Evolutionary conservation across 2,329 filamentous ascomycete species (phyloP).

Genomic region (Pseudodiploospora longispora): DNA sequence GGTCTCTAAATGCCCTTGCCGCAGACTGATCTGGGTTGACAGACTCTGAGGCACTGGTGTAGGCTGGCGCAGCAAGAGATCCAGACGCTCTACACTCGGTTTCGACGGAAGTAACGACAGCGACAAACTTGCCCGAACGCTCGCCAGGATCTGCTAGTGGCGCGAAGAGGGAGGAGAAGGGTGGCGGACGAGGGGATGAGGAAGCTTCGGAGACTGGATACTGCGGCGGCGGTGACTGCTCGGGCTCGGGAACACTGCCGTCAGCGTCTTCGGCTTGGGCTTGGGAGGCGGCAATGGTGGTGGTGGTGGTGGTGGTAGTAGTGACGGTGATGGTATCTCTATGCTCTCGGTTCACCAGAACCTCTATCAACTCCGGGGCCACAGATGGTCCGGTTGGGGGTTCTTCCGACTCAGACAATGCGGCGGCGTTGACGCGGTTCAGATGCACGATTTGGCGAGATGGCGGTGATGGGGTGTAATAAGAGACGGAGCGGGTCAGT

Average conservation of each 20-base stretch:
- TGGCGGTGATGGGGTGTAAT: conserved; percentile 8
- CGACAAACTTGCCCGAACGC: conserved; percentile 22
- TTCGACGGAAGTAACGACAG: conserved; percentile 21
- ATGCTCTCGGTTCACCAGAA: conserved; percentile 18
- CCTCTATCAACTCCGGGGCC: conserved; percentile 27
- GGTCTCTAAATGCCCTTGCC: conserved; percentile 37
- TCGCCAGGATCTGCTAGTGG: conserved; percentile 30
- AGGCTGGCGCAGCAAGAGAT: conserved; percentile 45
- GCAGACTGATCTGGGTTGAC: conserved; percentile 27
- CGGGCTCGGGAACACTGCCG: conserved; percentile 18
- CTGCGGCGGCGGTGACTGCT: conserved; percentile 48
- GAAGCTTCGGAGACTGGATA: conserved; percentile 51
- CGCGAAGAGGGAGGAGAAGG: conserved; percentile 54
- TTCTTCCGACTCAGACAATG: conserved; percentile 29
- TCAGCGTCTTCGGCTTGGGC: conserved; percentile 12
- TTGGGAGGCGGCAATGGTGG: conserved; percentile 14
- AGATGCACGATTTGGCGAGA: conserved; percentile 8
- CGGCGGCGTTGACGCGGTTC: conserved; percentile 23
- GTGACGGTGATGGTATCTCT: conserved; percentile 10
- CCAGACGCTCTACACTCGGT: conserved; percentile 24
- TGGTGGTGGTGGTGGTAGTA: conserved; percentile 13
- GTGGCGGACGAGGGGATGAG: conserved; percentile 44
- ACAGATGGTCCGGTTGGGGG: conserved; percentile 25
- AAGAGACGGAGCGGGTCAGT: conserved; percentile 9
- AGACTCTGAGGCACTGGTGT: conserved; percentile 32